Base-by-base conservation (phyloP, 2,329 filamentous ascomycete species). In the Penicillium brevicompactum region DNA sequence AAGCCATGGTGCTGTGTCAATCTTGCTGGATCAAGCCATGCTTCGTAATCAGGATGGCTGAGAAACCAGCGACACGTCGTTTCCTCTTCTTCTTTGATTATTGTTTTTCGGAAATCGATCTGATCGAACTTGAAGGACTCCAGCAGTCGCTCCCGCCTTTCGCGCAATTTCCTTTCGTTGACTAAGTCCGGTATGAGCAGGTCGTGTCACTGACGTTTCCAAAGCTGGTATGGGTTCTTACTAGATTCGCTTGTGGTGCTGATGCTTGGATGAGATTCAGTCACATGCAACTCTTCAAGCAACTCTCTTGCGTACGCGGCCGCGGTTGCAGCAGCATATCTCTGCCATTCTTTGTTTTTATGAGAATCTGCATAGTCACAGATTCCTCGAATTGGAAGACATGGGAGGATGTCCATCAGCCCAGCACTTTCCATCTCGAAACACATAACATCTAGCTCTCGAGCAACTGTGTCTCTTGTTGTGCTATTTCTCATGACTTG, bases 1-100 rank as follows among this genome's bases (percentile, higher is more conserved):
- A 75, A 67, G 6, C 70, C 69, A 51, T 65, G 53, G 41, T 72
- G 59, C n/a, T 63, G 40, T 0, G 11, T 1, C 3, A 63, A 24
- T 24, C 67, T 57, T 1, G 43, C 46, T 1, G 54, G 34, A 38
- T 77, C 63, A 8, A 72, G 64, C 79, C 78, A 81, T 16, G 59
- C 53, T 4, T 58, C n/a, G 47, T 77, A 81, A 7, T 67, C 51
- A 1, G 66, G 44, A 7, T 70, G 67, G 1, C 62, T 48, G 1
- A 78, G 63, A 1, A 81, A 51, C 79, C 78, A 82, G 43, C 63
- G 42, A 41, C 78, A 80, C 2, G 78, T 81, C 16, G 66, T 65
- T 0, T 56, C 58, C n/a, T 77, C 68, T 0, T 72, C 75, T 1
- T 49, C 58, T 38, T 73, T 70, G 52, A 81, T 76, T 4, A 63